phyloP scores from a whole-genome alignment of 768 basidiomycete species.

The Collybiopsis confluens region DNA sequence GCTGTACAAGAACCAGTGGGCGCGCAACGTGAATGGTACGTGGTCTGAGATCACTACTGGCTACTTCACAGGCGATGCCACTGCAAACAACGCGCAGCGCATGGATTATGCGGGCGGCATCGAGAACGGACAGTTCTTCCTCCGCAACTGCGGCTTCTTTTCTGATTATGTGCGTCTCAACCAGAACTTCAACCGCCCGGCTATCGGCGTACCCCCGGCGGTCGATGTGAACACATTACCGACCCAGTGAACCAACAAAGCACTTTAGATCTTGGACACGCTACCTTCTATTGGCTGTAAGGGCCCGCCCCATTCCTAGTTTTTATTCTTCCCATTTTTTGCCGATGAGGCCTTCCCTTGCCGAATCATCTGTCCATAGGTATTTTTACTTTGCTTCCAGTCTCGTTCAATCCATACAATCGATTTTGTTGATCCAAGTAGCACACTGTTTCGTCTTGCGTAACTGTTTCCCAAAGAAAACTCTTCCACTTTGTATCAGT shows the following conservation, averaged over 20 bases:
- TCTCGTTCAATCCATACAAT: too few relatives aligned
- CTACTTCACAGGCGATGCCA: slow-evolving; percentile 8
- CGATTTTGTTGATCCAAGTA: too few relatives aligned
- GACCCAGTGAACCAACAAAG: not conserved
- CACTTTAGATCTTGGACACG: too few relatives aligned
- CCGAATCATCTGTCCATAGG: too few relatives aligned
- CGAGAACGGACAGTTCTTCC: slow-evolving; percentile 5
- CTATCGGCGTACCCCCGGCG: not conserved
- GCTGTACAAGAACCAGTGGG: slow-evolving; percentile 7
- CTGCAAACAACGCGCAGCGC: slow-evolving; percentile 8
- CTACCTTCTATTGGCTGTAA: too few relatives aligned
- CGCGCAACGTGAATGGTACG: slow-evolving; percentile 3
- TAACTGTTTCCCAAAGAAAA: too few relatives aligned
- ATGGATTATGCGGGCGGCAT: slow-evolving; percentile 7
- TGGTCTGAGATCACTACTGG: slow-evolving; percentile 7
- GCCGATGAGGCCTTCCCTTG: too few relatives aligned
- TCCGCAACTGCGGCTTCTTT: slow-evolving; percentile 9
- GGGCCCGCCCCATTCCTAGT: too few relatives aligned
- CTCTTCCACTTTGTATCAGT: too few relatives aligned
- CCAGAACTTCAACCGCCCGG: not conserved
- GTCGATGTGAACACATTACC: not conserved
- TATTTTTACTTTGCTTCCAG: too few relatives aligned
- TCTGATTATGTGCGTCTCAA: slow-evolving; percentile 5
- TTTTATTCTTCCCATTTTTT: too few relatives aligned
- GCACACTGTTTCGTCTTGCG: too few relatives aligned